Evolutionary conservation across 305 asterid genomes (phyloP), one percentile per base, ranked within the genome.

Genomic region (Rubia occidens): DNA sequence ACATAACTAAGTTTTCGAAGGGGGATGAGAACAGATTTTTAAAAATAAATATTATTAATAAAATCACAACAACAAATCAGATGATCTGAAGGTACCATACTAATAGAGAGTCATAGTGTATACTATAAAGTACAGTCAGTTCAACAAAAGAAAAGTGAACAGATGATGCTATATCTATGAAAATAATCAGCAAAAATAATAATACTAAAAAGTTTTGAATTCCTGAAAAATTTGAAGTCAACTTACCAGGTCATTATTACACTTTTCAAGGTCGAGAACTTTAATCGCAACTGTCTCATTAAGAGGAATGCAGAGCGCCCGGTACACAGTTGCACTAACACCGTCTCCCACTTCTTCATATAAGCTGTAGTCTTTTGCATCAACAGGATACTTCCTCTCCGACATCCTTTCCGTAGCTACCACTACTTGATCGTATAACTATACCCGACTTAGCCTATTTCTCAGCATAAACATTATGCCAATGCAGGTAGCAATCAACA

Each of bases 231-330:
- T 44, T 72, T 65, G 20, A 45, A 63, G 73, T 68, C 42, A 49
- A 21, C 96, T 53, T 90, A 89, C 98, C 96, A 91, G 83, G 83
- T 95, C 96, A 78, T 85, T 89, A 68, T 87, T 95, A 83, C 95
- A 89, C 83, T 86, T 95, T 78, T 95, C 99, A 64, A 95, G 89
- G 82, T 95, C 99, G 70, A 95, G 98, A 85, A 91, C 96, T 87
- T 95, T 95, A 83, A 95, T 89, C 29, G 98, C 99, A 75, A 95
- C 96, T 54, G 64, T 76, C 84, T 85, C 96, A 63, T 89, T 78
- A 58, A 85, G 86, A 0, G 97, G 98, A 74, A 89, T 49, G 61
- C 99, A 91, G 56, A 82, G 84, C 69, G 99, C 98, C 74, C 87
- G 85, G 73, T 86, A 85, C 47, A 94, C 99, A 56, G 96, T 83